phyloP scores from a whole-genome alignment of 306 rosid genomes.

The Lithocarpus polystachyus region DNA sequence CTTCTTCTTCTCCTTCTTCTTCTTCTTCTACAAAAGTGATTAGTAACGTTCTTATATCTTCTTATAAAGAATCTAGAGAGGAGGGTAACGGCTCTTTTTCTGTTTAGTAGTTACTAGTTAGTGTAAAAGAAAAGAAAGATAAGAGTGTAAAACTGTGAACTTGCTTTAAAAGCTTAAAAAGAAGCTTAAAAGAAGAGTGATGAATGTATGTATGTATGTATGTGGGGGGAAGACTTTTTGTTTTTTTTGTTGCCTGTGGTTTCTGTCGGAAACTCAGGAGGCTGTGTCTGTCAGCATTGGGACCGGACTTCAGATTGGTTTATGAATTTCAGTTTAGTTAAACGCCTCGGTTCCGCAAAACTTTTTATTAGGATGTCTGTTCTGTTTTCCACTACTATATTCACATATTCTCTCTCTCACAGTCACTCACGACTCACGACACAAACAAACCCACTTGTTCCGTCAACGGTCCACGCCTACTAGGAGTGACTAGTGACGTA shows the following conservation, averaged over 20 bases:
- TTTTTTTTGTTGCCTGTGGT: not conserved
- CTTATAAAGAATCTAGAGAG: not conserved
- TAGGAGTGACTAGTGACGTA: too few species aligned
- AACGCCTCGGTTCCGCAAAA: slow-evolving; percentile 48
- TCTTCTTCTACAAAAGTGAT: not conserved
- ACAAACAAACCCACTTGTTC: too few species aligned
- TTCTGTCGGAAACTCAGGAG: slow-evolving; percentile 24
- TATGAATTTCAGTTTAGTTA: slow-evolving; percentile 32
- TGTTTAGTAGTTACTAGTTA: not conserved
- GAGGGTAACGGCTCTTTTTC: slow-evolving; percentile 47
- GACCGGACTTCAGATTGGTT: slow-evolving; percentile 41
- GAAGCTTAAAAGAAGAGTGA: too few species aligned
- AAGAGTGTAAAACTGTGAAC: too few species aligned
- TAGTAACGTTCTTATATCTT: slow-evolving; percentile 11
- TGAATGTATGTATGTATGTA: too few species aligned
- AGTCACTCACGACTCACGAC: too few species aligned
- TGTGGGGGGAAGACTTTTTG: too few species aligned
- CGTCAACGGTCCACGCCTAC: too few species aligned
- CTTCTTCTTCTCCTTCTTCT: not conserved
- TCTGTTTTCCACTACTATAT: not conserved
- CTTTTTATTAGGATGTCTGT: slow-evolving; percentile 28
- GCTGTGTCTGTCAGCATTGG: slow-evolving; percentile 25
- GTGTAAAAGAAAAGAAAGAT: too few species aligned
- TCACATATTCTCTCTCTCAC: too few species aligned
- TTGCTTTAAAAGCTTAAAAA: too few species aligned